Conservation (phyloP, 805 yeast species). For the Saturnispora serradocipensis region DNA sequence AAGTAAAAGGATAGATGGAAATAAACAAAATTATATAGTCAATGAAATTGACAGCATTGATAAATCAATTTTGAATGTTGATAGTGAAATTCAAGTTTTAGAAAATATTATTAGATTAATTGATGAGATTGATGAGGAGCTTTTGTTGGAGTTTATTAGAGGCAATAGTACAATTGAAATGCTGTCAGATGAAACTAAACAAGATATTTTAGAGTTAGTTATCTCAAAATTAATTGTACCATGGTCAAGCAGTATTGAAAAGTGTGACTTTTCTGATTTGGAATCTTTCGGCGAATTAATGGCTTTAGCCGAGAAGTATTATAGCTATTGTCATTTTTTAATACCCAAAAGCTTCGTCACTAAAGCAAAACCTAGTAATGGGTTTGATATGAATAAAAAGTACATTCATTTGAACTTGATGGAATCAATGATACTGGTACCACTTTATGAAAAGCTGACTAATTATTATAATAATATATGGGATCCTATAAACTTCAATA, state of each 20-base stretch:
- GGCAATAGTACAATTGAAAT: not conserved
- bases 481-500: constrained; percentile 1
- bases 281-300: constrained; percentile 22
- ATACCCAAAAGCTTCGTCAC: not conserved
- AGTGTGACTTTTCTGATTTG: constrained; percentile 33
- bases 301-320: constrained; percentile 11
- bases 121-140: constrained; percentile 2
- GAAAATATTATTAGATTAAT: constrained; percentile 6
- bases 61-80: not conserved
- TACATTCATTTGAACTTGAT: constrained; percentile 1
- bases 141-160: not conserved
- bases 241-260: constrained; percentile 14
- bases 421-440: constrained; percentile 6
- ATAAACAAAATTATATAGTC: constrained; percentile 11
- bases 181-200: not conserved
- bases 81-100: constrained; percentile 1
- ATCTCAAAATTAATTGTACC: constrained; percentile 19
- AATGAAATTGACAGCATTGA: constrained; percentile 13
- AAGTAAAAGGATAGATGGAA: constrained; percentile 6
- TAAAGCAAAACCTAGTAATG: not conserved
- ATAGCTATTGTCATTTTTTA: constrained; percentile 8
- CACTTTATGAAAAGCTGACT: constrained; percentile 4
- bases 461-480: constrained; percentile 3
- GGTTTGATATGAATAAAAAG: not conserved
- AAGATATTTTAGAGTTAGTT: constrained; percentile 12